Conservation (phyloP, 192 early-diverging fungal species). For the Geranomyces michiganensis region DNA sequence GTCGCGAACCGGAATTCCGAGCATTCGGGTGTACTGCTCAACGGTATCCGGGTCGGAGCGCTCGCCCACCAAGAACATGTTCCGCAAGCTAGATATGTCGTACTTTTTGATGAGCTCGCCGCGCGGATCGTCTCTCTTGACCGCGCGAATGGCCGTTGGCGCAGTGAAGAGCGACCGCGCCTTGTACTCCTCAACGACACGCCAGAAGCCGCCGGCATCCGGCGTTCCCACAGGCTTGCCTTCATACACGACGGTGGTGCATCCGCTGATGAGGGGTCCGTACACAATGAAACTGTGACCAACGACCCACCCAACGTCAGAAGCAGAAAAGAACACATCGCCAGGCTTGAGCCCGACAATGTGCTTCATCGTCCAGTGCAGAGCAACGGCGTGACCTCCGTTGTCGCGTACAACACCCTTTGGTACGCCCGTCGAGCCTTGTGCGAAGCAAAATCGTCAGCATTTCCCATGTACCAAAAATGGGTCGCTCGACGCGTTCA, state of each 20-base stretch:
- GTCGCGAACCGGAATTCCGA: conserved; percentile 65
- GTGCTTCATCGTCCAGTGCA: conserved; percentile 70
- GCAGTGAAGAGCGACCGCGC: conserved; percentile 79
- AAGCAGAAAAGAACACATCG: conserved; percentile 77
- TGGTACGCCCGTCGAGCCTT: conserved; percentile 68
- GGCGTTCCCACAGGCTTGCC: conserved; percentile 81
- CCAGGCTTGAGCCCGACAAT: conserved; percentile 74
- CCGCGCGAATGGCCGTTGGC: conserved; percentile 80
- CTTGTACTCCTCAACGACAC: conserved; percentile 76
- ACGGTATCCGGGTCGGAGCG: conserved; percentile 81
- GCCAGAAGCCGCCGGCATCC: conserved; percentile 78
- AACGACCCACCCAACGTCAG: conserved; percentile 88
- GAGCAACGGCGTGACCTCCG: conserved; percentile 72
- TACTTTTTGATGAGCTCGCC: conserved; percentile 61
- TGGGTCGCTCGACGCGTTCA: neutral
- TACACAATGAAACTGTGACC: conserved; percentile 85
- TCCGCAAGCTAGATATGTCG: conserved; percentile 64
- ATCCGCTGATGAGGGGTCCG: conserved; percentile 76
- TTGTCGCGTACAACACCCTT: conserved; percentile 66
- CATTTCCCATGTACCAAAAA: too few relatives aligned
- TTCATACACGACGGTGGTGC: conserved; percentile 80
- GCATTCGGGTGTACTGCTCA: conserved; percentile 48
- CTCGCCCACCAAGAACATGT: conserved; percentile 81
- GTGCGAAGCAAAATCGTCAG: neutral
- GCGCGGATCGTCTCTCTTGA: conserved; percentile 71